Base-by-base conservation (phyloP, 2,329 filamentous ascomycete genomes). In the Raffaelea ambrosiae region DNA sequence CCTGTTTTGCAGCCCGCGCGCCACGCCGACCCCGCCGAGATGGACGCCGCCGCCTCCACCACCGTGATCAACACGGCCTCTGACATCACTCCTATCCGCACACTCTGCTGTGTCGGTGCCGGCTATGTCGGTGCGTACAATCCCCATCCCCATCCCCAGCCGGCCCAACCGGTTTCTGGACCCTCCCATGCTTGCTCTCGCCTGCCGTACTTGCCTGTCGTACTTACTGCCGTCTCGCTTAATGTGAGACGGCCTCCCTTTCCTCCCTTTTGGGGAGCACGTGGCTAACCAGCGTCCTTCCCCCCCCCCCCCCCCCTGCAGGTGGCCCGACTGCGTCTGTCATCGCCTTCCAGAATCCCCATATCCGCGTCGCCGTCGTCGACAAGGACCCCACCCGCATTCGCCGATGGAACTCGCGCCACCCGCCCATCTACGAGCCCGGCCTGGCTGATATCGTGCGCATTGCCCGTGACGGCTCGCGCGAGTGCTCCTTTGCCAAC, bases 381-480 rank as follows among this genome's bases (percentile, higher is more conserved):
- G 86, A 90, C 61, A 71, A 77, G 51, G 81, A 87, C 60, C 70
- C 70, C 45, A 65, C 62, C 36, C 78, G 84, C 41, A 87, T 90
- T 53, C 73, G 72, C 44, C 75, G 77, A 51, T 91, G 86, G 86
- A 84, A 87, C 57, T 86, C 84, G 1, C 70, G 74, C 40, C 75
- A 84, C 53, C 76, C 88, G 16, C 86, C 86, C 40, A 86, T 90
- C 52, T 83, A 86, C 63, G 86, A 91, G 64, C 83, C 84, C 0
- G 83, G 81, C 11, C 71, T 91, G 22, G 68, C 74, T 47, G 76
- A 86, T 44, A 77, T 89, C 49, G 79, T 90, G 29, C 73, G 78
- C 51, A 69, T 80, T 43, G 76, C 79, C 45, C 76, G 83, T 47
- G 79, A 83, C 57, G 79, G 79, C 36, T 67, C 70, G 35, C 72